Base-by-base conservation (phyloP, 192 early-diverging fungal genomes). In the Rhizoclosmatium globosum region DNA sequence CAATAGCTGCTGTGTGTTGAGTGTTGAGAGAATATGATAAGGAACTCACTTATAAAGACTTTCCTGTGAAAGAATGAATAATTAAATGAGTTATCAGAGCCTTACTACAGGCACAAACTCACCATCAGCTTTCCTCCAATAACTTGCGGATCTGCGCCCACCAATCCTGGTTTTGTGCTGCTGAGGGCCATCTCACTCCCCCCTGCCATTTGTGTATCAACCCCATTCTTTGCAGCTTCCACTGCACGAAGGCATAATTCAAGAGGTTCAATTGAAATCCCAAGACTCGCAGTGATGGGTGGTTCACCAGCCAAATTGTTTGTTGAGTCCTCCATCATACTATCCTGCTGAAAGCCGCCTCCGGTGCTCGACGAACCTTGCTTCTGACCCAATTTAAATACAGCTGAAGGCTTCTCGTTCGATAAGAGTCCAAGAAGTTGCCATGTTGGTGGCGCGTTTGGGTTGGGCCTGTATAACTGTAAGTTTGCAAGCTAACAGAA, bases 191-290 rank as follows among this genome's bases (percentile, higher is more conserved):
- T 87, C 3, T 82, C 66, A 46, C 66, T 68, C 6, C 45, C 66
- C 1, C 31, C 79, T 50, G 90, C 89, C 17, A 85, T 73, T 39
- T 82, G 73, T 70, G 77, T 50, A 4, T 21, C 65, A 41, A 2
- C 59, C 2, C 42, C 41, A 17, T 4, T 43, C 75, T 68, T 71
- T 60, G 89, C 74, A 46, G 70, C 70, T 70, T 43, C 48, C 15
- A 81, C 59, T 59, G 93, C 89, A 7, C 57, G 91, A 82, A 71
- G 90, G 81, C 15, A 99, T 1, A 83, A 77, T 59, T 90, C 86
- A 6, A 95, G 79, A 1, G 96, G 94, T 76, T 99, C 97, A 15
- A 99, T 96, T 0, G 94, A 95, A 53, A 99, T 98, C 3, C 97
- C 97, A 21, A 99, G 84, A 43, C 92, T 91, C 4, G 93, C 93